phyloP scores from a whole-genome alignment of 257 asterid genomes.

The Scutellaria barbata region DNA sequence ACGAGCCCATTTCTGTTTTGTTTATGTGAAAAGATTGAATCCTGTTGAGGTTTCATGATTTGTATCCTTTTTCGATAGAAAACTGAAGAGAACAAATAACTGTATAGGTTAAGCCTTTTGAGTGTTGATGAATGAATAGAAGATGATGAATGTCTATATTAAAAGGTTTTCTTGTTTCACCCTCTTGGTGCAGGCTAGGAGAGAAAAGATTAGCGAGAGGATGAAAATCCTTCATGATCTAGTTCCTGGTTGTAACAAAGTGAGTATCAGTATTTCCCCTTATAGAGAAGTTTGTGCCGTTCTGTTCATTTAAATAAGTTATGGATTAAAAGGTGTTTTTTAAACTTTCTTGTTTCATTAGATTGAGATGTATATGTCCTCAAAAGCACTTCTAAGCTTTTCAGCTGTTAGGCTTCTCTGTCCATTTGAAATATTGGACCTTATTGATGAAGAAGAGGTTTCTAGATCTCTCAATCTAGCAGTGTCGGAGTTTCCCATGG shows the following conservation, averaged over 20 bases:
- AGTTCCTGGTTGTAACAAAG: constrained; percentile 73
- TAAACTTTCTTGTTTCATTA: constrained; percentile 14
- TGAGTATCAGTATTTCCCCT: constrained; percentile 38
- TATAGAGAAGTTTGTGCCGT: not conserved
- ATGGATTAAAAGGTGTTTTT: not conserved
- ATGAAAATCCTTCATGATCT: constrained; percentile 71
- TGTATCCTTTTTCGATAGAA: constrained; percentile 4
- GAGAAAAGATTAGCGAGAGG: constrained; percentile 71
- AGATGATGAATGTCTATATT: constrained; percentile 22
- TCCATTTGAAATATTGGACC: constrained; percentile 5
- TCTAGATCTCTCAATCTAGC: not conserved
- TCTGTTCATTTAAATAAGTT: not conserved
- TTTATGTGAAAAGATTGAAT: constrained; percentile 7
- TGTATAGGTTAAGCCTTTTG: not conserved
- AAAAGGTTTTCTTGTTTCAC: constrained; percentile 20
- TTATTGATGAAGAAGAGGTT: not conserved
- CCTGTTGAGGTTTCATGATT: not conserved
- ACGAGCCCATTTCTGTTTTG: not conserved
- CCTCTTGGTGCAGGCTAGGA: constrained; percentile 61
- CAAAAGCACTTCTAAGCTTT: constrained; percentile 10
- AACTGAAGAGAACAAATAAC: not conserved
- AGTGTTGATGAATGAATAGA: constrained; percentile 25
- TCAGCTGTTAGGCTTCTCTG: constrained; percentile 21
- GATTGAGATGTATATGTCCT: constrained; percentile 1
- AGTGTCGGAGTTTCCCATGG: constrained; percentile 5